Conservation (phyloP, 352 stramenopile species). For the Plasmopara viticola region DNA sequence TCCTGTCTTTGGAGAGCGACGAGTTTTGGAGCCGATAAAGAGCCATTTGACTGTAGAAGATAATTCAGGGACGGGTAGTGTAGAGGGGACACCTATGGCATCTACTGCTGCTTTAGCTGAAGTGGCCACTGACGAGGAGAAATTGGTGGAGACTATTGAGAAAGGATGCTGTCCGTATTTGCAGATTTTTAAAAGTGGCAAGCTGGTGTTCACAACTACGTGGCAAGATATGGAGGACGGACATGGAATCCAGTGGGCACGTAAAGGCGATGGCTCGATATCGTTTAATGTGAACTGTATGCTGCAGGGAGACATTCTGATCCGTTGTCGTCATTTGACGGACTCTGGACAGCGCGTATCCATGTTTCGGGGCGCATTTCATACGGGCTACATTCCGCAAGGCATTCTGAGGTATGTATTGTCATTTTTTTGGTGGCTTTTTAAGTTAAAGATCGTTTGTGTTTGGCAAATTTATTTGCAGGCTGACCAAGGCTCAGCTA, state of each 20-base stretch:
- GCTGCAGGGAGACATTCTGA: constrained; percentile 95
- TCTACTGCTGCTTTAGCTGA: constrained; percentile 5
- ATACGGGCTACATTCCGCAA: constrained; percentile 96
- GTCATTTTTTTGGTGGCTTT: constrained; percentile 1
- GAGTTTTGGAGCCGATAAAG: constrained; percentile 50
- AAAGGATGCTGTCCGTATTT: constrained; percentile 96
- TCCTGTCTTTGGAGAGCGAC: constrained; percentile 75
- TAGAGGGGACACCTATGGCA: constrained; percentile 27
- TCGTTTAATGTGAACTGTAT: constrained; percentile 94
- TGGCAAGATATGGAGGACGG: constrained; percentile 81
- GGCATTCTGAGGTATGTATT: constrained; percentile 84
- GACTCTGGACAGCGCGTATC: constrained; percentile 82
- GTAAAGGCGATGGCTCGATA: constrained; percentile 79
- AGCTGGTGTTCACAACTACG: constrained; percentile 93
- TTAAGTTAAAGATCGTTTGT: neutral
- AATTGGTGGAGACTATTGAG: constrained; percentile 57
- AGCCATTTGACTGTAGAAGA: constrained; percentile 25
- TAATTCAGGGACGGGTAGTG: constrained; percentile 20
- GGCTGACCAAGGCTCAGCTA: constrained; percentile 93
- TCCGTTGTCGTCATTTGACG: constrained; percentile 94
- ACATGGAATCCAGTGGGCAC: constrained; percentile 90
- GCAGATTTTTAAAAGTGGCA: constrained; percentile 97
- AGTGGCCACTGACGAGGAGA: constrained; percentile 30
- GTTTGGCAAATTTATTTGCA: constrained; percentile 13
- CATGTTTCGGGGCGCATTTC: constrained; percentile 97